Conservation (phyloP, 768 basidiomycete genomes). For the Auriscalpium microsporum region DNA sequence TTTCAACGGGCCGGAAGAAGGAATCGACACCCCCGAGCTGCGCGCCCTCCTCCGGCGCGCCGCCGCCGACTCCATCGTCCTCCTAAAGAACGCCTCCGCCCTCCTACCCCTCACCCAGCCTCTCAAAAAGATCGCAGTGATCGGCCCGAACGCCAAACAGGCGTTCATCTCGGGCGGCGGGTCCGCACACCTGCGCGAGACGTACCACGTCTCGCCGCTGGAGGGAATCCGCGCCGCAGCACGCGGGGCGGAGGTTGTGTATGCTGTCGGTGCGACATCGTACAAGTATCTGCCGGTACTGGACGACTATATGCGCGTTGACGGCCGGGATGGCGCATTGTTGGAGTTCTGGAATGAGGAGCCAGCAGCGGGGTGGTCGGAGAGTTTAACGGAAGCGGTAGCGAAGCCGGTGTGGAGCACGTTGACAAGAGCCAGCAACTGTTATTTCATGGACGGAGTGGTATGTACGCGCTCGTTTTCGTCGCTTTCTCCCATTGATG, state of each 20-base stretch:
- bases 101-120: constrained; percentile 36
- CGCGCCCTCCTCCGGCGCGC: constrained; percentile 41
- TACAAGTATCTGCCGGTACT: constrained; percentile 45
- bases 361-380: constrained; percentile 30
- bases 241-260: constrained; percentile 40
- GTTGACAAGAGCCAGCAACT: constrained; percentile 26
- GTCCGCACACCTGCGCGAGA: constrained; percentile 42
- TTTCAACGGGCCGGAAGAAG: constrained; percentile 42
- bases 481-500: neutral
- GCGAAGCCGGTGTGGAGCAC: constrained; percentile 30
- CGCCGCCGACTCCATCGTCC: constrained; percentile 46
- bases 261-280: constrained; percentile 33
- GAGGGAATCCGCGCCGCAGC: constrained; percentile 42
- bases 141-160: constrained; percentile 53
- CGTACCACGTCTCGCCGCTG: constrained; percentile 49
- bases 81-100: constrained; percentile 49
- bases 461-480: constrained; percentile 19
- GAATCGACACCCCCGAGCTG: constrained; percentile 37
- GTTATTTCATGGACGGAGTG: constrained; percentile 35
- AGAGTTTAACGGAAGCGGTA: constrained; percentile 17
- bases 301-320: constrained; percentile 34
- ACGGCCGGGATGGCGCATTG: constrained; percentile 30
- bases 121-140: constrained; percentile 44
- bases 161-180: constrained; percentile 52
- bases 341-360: constrained; percentile 40